Conservation (phyloP, 345 rosid genomes). For the Ceriops zippeliana region DNA sequence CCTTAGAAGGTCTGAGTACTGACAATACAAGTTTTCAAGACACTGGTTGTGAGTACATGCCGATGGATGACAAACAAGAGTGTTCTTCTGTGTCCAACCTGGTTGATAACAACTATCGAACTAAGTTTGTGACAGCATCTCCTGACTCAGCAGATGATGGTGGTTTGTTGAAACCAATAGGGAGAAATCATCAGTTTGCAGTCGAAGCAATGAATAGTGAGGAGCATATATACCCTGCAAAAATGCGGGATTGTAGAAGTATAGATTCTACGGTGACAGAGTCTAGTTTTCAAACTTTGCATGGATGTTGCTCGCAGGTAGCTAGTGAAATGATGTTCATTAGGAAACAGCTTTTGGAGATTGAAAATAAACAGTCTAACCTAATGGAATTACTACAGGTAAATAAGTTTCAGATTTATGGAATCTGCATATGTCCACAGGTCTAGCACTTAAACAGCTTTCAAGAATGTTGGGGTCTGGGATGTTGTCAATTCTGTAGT, state of each 20-base stretch:
- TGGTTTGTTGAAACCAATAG: constrained; percentile 34
- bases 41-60: constrained; percentile 47
- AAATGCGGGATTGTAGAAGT: constrained; percentile 55
- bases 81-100: constrained; percentile 48
- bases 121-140: constrained; percentile 52
- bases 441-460: too few relatives aligned
- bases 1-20: constrained; percentile 42
- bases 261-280: constrained; percentile 72
- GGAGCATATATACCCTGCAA: constrained; percentile 42
- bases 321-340: constrained; percentile 65
- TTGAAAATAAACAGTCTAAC: constrained; percentile 68
- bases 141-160: constrained; percentile 38
- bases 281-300: constrained; percentile 42
- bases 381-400: constrained; percentile 84
- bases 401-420: constrained; percentile 14
- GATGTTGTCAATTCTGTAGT: too few relatives aligned
- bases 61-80: constrained; percentile 63
- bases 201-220: constrained; percentile 42
- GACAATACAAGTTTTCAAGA: constrained; percentile 41
- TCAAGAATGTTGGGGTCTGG: too few relatives aligned
- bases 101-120: constrained; percentile 40
- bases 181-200: constrained; percentile 42
- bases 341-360: constrained; percentile 69
- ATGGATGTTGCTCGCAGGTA: constrained; percentile 56
- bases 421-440: neutral